Evolutionary conservation across 2,329 filamentous ascomycete genomes (phyloP).

Genomic region (Sarocladium brachiariae): DNA sequence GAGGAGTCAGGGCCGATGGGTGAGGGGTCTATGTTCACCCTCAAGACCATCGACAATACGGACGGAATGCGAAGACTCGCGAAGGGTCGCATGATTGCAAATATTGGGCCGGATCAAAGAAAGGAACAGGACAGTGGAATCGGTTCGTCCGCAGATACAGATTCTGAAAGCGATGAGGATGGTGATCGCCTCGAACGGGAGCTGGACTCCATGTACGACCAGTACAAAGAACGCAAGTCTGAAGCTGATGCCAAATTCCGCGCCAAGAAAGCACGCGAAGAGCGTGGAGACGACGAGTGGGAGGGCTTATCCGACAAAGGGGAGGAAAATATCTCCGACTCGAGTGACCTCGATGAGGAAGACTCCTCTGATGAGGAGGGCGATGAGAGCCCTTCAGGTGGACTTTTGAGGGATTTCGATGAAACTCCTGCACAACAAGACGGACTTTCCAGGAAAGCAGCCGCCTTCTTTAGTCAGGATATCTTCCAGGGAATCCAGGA

Average conservation of each 20-base stretch:
- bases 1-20: slow-evolving; percentile 75
- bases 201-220: slow-evolving; percentile 80
- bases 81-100: slow-evolving; percentile 72
- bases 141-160: slow-evolving; percentile 46
- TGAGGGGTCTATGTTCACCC: slow-evolving; percentile 76
- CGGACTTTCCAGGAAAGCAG: slow-evolving; percentile 72
- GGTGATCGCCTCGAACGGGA: slow-evolving; percentile 77
- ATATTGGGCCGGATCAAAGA: slow-evolving; percentile 21
- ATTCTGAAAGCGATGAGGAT: slow-evolving; percentile 66
- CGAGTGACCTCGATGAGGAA: slow-evolving; percentile 56
- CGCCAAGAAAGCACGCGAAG: slow-evolving; percentile 79
- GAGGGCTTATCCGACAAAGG: slow-evolving; percentile 73
- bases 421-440: slow-evolving; percentile 35
- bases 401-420: slow-evolving; percentile 31
- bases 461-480: slow-evolving; percentile 88
- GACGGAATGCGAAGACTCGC: slow-evolving; percentile 48
- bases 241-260: slow-evolving; percentile 79
- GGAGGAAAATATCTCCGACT: slow-evolving; percentile 47
- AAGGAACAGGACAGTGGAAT: slow-evolving; percentile 56
- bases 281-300: slow-evolving; percentile 83
- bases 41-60: slow-evolving; percentile 75
- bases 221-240: slow-evolving; percentile 74
- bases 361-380: slow-evolving; percentile 28
- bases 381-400: slow-evolving; percentile 14
- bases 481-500: slow-evolving; percentile 81